Evolutionary conservation across 805 yeast genomes (phyloP), one percentile per base, ranked within the genome.

Genomic region (Priceomyces castillae): DNA sequence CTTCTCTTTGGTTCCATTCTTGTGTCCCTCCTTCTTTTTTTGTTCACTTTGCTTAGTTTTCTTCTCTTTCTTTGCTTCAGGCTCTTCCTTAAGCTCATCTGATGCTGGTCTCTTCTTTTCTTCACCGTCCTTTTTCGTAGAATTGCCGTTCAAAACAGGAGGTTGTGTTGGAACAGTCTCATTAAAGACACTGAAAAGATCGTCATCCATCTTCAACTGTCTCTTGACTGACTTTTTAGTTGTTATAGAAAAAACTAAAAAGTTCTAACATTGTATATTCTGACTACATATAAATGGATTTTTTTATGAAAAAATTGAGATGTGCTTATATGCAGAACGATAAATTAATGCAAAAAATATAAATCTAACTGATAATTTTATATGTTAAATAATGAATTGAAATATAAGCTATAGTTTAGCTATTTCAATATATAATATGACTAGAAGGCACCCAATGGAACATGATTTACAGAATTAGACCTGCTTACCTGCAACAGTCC

Each of bases 101-200:
- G 50, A 31, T 3, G 44, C 56, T 55, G 25, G 51, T 51, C 35
- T 47, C 41, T 37, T 44, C 52, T 40, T 44, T 11, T 56, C 45
- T 44, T 25, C 41, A 14, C 14, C 40, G 42, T 23, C 51, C 19
- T 40, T 51, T 43, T 39, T 28, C 31, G 30, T 34, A 23, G 34
- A 34, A 37, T 31, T 40, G 45, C 37, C 52, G 46, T 48, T 54
- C 46, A 15, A 37, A 11, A 50, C 51, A 18, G 54, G 52, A 3
- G 72, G 69, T 4, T 52, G 63, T 4, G 49, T 57, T 2, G 71
- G 54, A 2, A 80, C 84, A 2, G 73, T 71, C 59, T 81, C 86
- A 39, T 76, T 71, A 53, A 81, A 81, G 47, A 81, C 86, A 40
- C 73, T 83, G 56, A 81, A 81, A 42, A 81, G 71, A 53, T 81